Conservation (phyloP, 352 stramenopile genomes). For the Halophytophthora polymorphica region DNA sequence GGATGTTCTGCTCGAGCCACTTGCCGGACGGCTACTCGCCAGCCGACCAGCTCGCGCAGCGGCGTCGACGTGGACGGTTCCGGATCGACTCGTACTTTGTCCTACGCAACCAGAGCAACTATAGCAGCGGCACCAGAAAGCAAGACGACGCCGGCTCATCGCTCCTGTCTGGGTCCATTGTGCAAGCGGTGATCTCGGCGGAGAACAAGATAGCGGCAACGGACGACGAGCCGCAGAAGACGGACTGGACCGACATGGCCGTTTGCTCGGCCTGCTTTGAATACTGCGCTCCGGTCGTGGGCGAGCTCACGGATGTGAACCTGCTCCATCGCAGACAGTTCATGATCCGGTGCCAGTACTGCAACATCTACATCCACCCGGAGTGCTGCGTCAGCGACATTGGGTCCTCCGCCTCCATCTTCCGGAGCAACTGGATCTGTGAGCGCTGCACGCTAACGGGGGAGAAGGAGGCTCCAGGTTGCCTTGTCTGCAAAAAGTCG, state of each 20-base stretch:
- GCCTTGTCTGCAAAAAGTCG: conserved; percentile 60
- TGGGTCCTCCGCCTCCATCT: conserved; percentile 46
- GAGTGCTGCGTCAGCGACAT: conserved; percentile 80
- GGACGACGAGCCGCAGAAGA: conserved; percentile 16
- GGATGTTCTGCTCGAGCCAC: conserved; percentile 59
- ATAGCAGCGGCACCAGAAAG: conserved; percentile 14
- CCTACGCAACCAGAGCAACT: conserved; percentile 56
- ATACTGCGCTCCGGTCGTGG: conserved; percentile 50
- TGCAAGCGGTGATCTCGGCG: conserved; percentile 46
- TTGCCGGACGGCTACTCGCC: conserved; percentile 43
- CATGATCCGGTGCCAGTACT: conserved; percentile 85
- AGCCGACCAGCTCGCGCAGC: conserved; percentile 41
- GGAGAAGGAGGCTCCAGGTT: conserved; percentile 35
- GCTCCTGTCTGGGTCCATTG: conserved; percentile 44
- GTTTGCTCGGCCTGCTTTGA: conserved; percentile 79
- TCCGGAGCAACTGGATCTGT: conserved; percentile 84
- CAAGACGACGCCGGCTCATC: conserved; percentile 26
- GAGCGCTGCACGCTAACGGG: conserved; percentile 65
- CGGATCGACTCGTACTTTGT: conserved; percentile 76
- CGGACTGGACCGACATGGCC: conserved; percentile 66
- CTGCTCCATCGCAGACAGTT: conserved; percentile 72
- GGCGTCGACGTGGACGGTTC: conserved; percentile 51
- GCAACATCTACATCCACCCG: conserved; percentile 78
- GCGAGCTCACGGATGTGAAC: conserved; percentile 39
- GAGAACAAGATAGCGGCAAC: conserved; percentile 26